These are phyloP conservation scores for Diaporthe batatas DNA, from an alignment of 2,329 filamentous ascomycete species.

Conservation along the genomic window DNA sequence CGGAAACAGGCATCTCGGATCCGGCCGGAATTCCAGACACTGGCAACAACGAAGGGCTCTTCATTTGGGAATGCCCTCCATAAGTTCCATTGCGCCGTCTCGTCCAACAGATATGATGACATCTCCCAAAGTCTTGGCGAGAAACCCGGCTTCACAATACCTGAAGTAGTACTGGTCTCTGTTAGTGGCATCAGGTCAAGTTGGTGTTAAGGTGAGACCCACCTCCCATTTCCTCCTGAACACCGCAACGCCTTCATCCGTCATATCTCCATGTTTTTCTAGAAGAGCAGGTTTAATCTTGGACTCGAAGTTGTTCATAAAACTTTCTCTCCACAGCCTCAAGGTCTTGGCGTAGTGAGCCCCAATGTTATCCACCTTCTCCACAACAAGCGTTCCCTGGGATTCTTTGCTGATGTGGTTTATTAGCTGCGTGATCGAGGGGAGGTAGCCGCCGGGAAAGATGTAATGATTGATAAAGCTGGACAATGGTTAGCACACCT, in stretches of 20 bases:
- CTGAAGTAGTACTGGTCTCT: slow-evolving; percentile 75
- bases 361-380: slow-evolving; percentile 78
- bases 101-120: slow-evolving; percentile 78
- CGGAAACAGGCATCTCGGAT: slow-evolving; percentile 29
- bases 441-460: slow-evolving; percentile 82
- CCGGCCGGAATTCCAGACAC: neutral
- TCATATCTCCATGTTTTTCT: slow-evolving; percentile 69
- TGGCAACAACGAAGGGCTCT: slow-evolving; percentile 40
- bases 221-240: slow-evolving; percentile 81
- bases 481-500: slow-evolving; percentile 29
- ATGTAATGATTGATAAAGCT: slow-evolving; percentile 83
- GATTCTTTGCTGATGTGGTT: slow-evolving; percentile 72
- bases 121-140: slow-evolving; percentile 79
- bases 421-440: slow-evolving; percentile 68
- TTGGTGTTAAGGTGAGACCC: slow-evolving; percentile 39
- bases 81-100: slow-evolving; percentile 75
- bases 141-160: slow-evolving; percentile 81
- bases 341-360: slow-evolving; percentile 80
- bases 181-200: slow-evolving; percentile 38
- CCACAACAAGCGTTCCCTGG: slow-evolving; percentile 72
- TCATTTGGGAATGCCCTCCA: slow-evolving; percentile 77
- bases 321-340: slow-evolving; percentile 76
- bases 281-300: slow-evolving; percentile 72
- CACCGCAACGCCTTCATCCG: slow-evolving; percentile 72
- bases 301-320: slow-evolving; percentile 71